phyloP scores from a whole-genome alignment of 441 rosid genomes.

The Syzygium malaccense region DNA sequence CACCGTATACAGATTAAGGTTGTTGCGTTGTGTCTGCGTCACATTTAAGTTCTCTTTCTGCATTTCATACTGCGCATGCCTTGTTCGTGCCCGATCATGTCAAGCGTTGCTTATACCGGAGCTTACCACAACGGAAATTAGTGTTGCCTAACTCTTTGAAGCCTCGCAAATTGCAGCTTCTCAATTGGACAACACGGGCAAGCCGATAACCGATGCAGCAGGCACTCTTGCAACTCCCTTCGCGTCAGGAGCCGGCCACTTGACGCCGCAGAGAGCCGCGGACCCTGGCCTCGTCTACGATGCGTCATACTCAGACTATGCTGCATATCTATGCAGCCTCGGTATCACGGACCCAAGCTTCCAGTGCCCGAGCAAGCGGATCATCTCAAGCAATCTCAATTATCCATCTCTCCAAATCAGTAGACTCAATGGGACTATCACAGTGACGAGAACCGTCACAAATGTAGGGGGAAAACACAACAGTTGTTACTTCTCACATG shows the following conservation, averaged over 20 bases:
- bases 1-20: neutral
- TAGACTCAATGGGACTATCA: slow-evolving; percentile 22
- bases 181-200: slow-evolving; percentile 33
- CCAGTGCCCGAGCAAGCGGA: slow-evolving; percentile 27
- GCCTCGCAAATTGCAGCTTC: slow-evolving; percentile 27
- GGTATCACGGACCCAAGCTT: slow-evolving; percentile 14
- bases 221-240: slow-evolving; percentile 50
- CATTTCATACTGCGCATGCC: fast-evolving
- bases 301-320: slow-evolving; percentile 46
- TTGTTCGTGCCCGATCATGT: neutral
- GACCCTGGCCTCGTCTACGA: slow-evolving; percentile 84
- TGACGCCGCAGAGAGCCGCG: slow-evolving; percentile 46
- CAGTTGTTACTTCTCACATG: slow-evolving; percentile 30
- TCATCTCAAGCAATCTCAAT: slow-evolving; percentile 40
- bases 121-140: fast-evolving
- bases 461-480: slow-evolving; percentile 34
- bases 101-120: neutral
- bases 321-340: slow-evolving; percentile 38
- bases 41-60: neutral
- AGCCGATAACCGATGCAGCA: slow-evolving; percentile 28
- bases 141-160: neutral
- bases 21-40: neutral
- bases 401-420: slow-evolving; percentile 56
- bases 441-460: slow-evolving; percentile 51
- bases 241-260: slow-evolving; percentile 58